Evolutionary conservation across 768 basidiomycete species (phyloP), one percentile per base, ranked within the genome.

Genomic region (Naematelia encephala): DNA sequence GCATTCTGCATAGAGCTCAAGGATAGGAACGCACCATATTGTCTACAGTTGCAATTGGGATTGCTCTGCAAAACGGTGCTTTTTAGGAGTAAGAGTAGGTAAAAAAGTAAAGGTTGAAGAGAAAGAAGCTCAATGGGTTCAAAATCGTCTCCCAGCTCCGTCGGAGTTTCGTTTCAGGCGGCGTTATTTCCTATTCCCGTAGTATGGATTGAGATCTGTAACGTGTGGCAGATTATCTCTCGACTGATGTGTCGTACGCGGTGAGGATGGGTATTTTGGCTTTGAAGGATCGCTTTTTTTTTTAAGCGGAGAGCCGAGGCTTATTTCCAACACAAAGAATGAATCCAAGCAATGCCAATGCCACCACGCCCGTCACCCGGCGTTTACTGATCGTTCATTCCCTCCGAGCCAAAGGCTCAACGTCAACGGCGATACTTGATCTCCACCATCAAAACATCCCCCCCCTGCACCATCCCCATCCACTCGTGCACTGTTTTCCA

Each of bases 51-150:
- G 54, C 63, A 50, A 42, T 59, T 45, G 60, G 60, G 62, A 65
- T 58, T 51, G 60, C 54, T 67, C 70, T 69, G 69, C 69, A 71
- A 71, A 71, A 72, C 66, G 66, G 65, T 65, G 66, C 59, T 66
- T 62, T 56, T 57, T 39, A 16, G n/a, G n/a, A n/a, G 34, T 39
- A 8, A 8, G 34, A 39, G 34, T 60, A n/a, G 22, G 28, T 25
- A 29, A 56, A 29, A 34, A 2, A 39, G 50, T n/a, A 28, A 25
- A 52, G 13, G 50, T 4, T 22, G 45, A 21, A 42, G 30, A 43
- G 16, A 16, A 39, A 5, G 13, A 19, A 54, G 13, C 22, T 54
- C 34, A 39, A 16, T 16, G 8, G 8, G 34, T 39, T 39, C 8
- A 39, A 39, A 39, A 39, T 8, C 8, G 8, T 39, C 8, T 39